Evolutionary conservation across 371 early-diverging fungal species (phyloP).

Genomic region (Haplosporangium sp.): DNA sequence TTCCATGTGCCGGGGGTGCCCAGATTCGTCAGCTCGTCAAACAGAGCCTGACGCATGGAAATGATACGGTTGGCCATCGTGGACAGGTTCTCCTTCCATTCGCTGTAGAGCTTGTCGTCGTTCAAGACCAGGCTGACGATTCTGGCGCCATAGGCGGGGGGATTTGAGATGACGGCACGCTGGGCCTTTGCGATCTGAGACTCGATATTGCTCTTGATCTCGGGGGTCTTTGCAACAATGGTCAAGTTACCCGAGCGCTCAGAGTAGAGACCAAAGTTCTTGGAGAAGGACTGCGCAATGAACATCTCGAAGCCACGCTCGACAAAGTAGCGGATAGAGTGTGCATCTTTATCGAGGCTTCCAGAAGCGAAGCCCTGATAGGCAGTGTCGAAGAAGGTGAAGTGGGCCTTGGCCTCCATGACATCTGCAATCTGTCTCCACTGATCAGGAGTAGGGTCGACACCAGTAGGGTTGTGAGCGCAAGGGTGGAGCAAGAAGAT

Average conservation of each 20-base stretch:
- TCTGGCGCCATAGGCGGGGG: slow-evolving; percentile 91
- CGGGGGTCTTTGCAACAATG: slow-evolving; percentile 70
- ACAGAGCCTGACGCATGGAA: slow-evolving; percentile 82
- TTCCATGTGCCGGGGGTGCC: slow-evolving; percentile 94
- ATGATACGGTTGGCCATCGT: slow-evolving; percentile 92
- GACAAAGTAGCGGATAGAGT: slow-evolving; percentile 92
- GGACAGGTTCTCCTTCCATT: slow-evolving; percentile 84
- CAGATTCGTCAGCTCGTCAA: slow-evolving; percentile 69
- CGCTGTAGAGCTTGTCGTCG: slow-evolving; percentile 77
- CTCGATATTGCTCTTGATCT: slow-evolving; percentile 65
- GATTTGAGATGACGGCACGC: slow-evolving; percentile 89
- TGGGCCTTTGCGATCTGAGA: slow-evolving; percentile 86
- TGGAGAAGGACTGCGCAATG: slow-evolving; percentile 92
- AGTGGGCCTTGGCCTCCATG: slow-evolving; percentile 77
- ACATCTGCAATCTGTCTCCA: slow-evolving; percentile 92
- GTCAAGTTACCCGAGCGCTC: slow-evolving; percentile 92
- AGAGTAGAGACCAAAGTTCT: slow-evolving; percentile 97
- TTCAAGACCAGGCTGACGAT: slow-evolving; percentile 89
- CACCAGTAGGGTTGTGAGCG: slow-evolving; percentile 98
- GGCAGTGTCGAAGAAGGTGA: slow-evolving; percentile 97
- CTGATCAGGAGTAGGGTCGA: slow-evolving; percentile 92
- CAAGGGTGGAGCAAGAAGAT: slow-evolving; percentile 90
- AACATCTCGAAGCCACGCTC: slow-evolving; percentile 90
- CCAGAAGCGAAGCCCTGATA: slow-evolving; percentile 98
- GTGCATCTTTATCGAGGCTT: slow-evolving; percentile 89